phyloP scores from a whole-genome alignment of 2,329 filamentous ascomycete genomes.

The Penicillium decumbens region DNA sequence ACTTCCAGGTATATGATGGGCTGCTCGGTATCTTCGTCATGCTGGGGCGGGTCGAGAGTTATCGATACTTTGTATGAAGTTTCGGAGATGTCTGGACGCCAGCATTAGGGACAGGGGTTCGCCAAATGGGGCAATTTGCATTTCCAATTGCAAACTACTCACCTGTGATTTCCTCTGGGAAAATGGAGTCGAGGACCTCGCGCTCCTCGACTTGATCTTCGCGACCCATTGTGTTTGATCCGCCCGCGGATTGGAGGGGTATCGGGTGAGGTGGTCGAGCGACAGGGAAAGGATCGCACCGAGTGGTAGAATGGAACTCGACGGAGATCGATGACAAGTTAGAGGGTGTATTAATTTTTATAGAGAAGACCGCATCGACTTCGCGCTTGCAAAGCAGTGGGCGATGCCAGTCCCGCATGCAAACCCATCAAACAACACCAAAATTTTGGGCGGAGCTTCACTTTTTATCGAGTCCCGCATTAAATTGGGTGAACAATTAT shows the following conservation, averaged over 20 bases:
- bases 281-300: neutral
- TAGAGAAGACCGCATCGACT: slow-evolving; percentile 13
- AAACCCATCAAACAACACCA: slow-evolving; percentile 40
- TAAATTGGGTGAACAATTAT: slow-evolving; percentile 4
- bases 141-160: slow-evolving; percentile 10
- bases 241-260: slow-evolving; percentile 31
- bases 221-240: slow-evolving; percentile 43
- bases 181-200: slow-evolving; percentile 96
- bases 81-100: slow-evolving; percentile 71
- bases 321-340: neutral
- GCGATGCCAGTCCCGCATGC: slow-evolving; percentile 35
- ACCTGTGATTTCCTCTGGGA: slow-evolving; percentile 96
- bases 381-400: slow-evolving; percentile 10
- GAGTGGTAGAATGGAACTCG: neutral
- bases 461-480: slow-evolving; percentile 15
- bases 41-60: slow-evolving; percentile 69
- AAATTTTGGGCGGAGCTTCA: slow-evolving; percentile 28
- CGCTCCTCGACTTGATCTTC: slow-evolving; percentile 96
- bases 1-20: slow-evolving; percentile 76
- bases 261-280: slow-evolving; percentile 7
- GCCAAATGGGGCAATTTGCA: neutral
- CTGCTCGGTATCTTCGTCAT: slow-evolving; percentile 58
- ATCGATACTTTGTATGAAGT: slow-evolving; percentile 83
- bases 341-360: slow-evolving; percentile 1
- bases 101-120: slow-evolving; percentile 13